phyloP scores from a whole-genome alignment of 371 early-diverging fungal species.

The Mucor indicus region DNA sequence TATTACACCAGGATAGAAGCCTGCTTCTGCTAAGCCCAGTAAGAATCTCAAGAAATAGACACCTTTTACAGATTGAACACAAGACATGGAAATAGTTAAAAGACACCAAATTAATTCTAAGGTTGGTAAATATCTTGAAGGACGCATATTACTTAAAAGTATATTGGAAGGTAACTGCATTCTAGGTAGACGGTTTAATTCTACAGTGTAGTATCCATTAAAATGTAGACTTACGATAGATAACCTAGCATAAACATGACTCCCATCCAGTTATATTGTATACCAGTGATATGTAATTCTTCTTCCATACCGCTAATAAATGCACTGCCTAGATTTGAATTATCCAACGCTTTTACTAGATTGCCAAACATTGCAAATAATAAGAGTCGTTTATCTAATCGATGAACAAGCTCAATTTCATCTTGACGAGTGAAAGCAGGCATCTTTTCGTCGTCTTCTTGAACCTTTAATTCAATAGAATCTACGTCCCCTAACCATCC shows the following conservation, averaged over 20 bases:
- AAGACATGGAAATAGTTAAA: slow-evolving; percentile 57
- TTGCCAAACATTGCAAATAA: slow-evolving; percentile 48
- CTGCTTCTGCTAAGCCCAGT: slow-evolving; percentile 63
- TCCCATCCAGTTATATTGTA: slow-evolving; percentile 48
- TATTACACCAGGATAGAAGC: slow-evolving; percentile 54
- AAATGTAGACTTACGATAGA: slow-evolving; percentile 40
- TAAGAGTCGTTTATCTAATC: slow-evolving; percentile 34
- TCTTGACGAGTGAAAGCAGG: no score
- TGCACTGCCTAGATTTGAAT: slow-evolving; percentile 39
- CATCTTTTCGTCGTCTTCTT: no score
- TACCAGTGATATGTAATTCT: slow-evolving; percentile 32
- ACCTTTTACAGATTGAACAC: slow-evolving; percentile 43
- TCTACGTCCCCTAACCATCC: no score
- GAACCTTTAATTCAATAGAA: no score
- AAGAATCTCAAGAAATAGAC: slow-evolving; percentile 52
- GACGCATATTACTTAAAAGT: slow-evolving; percentile 48
- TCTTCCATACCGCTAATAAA: slow-evolving; percentile 55
- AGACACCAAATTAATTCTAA: slow-evolving; percentile 56
- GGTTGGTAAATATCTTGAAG: slow-evolving; percentile 49
- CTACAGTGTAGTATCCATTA: no score
- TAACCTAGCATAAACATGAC: slow-evolving; percentile 42
- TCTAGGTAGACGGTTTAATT: no score
- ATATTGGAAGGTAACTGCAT: slow-evolving; percentile 66
- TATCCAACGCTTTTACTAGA: slow-evolving; percentile 40
- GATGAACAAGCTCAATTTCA: slow-evolving; percentile 29